Conservation (phyloP, 2,329 filamentous ascomycete genomes). For the Penicillium sp. region DNA sequence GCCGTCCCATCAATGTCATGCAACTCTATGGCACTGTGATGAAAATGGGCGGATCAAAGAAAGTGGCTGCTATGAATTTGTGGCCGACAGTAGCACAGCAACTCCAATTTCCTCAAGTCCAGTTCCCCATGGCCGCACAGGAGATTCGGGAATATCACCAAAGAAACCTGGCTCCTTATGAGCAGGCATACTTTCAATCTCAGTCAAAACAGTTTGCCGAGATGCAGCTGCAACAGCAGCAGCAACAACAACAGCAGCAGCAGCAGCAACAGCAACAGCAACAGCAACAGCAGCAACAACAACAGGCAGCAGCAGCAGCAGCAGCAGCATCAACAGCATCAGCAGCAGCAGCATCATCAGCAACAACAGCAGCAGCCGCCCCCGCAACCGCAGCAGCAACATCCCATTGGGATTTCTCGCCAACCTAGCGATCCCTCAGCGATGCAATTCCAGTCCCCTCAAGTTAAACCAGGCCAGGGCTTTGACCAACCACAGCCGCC, state of each 20-base stretch:
- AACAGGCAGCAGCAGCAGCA: constrained; percentile 4
- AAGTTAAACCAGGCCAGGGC: constrained; percentile 55
- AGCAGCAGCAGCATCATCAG: constrained; percentile 6
- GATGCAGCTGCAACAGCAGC: constrained; percentile 48
- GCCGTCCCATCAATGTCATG: constrained; percentile 73
- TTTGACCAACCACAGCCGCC: constrained; percentile 44
- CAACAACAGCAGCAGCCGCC: constrained; percentile 40
- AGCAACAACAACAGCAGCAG: constrained; percentile 13
- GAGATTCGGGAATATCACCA: constrained; percentile 76
- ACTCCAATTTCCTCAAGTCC: constrained; percentile 62
- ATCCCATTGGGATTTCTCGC: constrained; percentile 39
- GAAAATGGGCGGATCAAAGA: constrained; percentile 76
- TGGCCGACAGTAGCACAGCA: constrained; percentile 75
- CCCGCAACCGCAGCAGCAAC: constrained; percentile 29
- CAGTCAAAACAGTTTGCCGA: constrained; percentile 51
- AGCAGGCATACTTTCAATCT: constrained; percentile 55
- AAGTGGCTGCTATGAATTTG: constrained; percentile 67
- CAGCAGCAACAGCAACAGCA: constrained; percentile 10
- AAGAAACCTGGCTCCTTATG: constrained; percentile 74
- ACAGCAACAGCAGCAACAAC: constrained; percentile 45
- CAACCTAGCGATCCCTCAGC: constrained; percentile 42
- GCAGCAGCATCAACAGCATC: constrained; percentile 42
- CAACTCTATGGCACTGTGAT: constrained; percentile 77
- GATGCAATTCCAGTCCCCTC: constrained; percentile 49
- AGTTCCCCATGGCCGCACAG: constrained; percentile 67